A percentile compares a stretch with the other conserved stretches of the same genome.
phyloP scores from a whole-genome alignment of 1,284 basidiomycete species.

The Trichosporon ovoides region DNA sequence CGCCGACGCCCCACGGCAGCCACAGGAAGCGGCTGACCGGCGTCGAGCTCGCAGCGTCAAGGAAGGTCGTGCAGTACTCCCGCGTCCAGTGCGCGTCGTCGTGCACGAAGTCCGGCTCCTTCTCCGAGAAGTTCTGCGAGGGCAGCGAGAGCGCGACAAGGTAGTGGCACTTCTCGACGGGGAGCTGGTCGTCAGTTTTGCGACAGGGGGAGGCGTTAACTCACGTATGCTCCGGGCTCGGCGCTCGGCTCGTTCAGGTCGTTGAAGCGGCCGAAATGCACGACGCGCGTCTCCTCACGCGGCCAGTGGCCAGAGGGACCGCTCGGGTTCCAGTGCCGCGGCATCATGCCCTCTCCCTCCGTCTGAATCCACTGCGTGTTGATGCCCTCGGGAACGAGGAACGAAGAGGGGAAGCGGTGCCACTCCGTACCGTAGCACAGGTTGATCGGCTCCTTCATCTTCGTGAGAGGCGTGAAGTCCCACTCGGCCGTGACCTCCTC shows the following conservation, averaged over 20 bases:
- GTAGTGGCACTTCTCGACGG: constrained; percentile 71
- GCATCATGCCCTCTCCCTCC: constrained; percentile 83
- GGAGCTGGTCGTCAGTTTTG: constrained; percentile 55
- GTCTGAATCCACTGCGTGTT: constrained; percentile 81
- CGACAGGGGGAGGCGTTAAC: too few species aligned
- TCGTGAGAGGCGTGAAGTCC: constrained; percentile 63
- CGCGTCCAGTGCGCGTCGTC: constrained; percentile 60
- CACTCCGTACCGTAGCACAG: constrained; percentile 93
- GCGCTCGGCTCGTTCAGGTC: constrained; percentile 70
- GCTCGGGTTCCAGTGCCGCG: constrained; percentile 52
- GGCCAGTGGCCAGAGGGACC: constrained; percentile 54
- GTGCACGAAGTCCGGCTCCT: constrained; percentile 69
- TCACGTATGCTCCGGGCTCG: constrained; percentile 71
- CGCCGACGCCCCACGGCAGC: constrained; percentile 58
- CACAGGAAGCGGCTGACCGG: constrained; percentile 68
- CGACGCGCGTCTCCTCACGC: constrained; percentile 61
- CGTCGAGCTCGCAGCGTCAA: constrained; percentile 70
- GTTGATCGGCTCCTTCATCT: constrained; percentile 60
- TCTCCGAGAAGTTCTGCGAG: constrained; percentile 55
- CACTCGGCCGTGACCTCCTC: constrained; percentile 59
- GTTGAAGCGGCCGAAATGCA: constrained; percentile 66
- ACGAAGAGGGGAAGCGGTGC: constrained; percentile 89
- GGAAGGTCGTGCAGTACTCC: constrained; percentile 68
- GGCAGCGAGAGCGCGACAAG: constrained; percentile 82
- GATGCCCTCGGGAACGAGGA: constrained; percentile 76